Percentiles rank a stretch among this genome's conserved stretches.
Evolutionary conservation across 225 moss, liverwort and hornwort genomes (phyloP).

Genomic region (Lunularia cruciata): DNA sequence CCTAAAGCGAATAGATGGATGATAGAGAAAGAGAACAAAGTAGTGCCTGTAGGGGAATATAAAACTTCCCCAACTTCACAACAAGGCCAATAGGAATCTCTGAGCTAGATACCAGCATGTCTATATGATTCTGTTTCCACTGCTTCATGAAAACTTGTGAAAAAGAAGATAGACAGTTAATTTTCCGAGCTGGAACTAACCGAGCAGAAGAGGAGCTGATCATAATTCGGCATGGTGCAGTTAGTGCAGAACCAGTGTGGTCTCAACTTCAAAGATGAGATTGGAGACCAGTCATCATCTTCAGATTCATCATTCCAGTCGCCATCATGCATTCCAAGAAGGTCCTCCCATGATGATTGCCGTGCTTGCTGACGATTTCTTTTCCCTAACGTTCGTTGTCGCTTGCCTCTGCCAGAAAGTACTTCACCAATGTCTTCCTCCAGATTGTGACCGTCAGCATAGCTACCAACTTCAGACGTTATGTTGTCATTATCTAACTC

Average conservation of each 20-base stretch:
- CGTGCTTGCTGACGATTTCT: conserved; percentile 24
- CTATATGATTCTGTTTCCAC: too few species aligned
- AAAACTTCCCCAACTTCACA: too few species aligned
- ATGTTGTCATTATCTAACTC: conserved; percentile 23
- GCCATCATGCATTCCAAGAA: conserved; percentile 18
- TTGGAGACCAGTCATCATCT: conserved; percentile 46
- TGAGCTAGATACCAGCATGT: too few species aligned
- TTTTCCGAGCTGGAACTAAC: conserved; percentile 22
- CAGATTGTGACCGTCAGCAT: conserved; percentile 4
- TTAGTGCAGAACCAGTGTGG: conserved; percentile 45
- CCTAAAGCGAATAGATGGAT: too few species aligned
- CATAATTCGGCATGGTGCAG: conserved; percentile 41
- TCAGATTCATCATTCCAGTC: conserved; percentile 47
- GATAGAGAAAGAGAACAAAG: too few species aligned
- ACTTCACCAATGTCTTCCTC: conserved; percentile 31
- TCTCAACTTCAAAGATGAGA: conserved; percentile 32
- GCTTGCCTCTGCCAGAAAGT: conserved; percentile 29
- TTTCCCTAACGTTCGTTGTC: conserved; percentile 26
- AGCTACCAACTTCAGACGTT: conserved; percentile 32
- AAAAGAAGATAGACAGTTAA: background rate
- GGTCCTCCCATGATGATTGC: conserved; percentile 32
- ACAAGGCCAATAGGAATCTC: too few species aligned
- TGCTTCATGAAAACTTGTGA: background rate
- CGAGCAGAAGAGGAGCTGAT: conserved; percentile 29
- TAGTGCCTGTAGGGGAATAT: too few species aligned